Conservation (phyloP, 495 filamentous ascomycete genomes). For the Thozetella sp. region DNA sequence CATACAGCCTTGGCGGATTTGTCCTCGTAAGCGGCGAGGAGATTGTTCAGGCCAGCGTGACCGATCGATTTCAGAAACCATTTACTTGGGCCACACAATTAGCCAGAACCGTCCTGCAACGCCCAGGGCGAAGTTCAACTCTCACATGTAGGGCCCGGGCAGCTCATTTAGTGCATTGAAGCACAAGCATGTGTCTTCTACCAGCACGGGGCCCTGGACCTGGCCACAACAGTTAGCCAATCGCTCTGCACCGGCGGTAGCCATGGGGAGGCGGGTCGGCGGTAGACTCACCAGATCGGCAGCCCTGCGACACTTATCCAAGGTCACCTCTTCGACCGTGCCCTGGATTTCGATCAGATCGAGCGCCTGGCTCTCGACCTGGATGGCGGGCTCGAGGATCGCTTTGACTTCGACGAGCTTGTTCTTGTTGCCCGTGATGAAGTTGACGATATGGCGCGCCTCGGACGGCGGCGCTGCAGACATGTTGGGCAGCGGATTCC, state of each 20-base stretch:
- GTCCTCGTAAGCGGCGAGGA: constrained; percentile 86
- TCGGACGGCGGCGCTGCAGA: constrained; percentile 13
- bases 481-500: too few relatives aligned
- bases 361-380: constrained; percentile 71
- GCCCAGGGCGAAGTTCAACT: constrained; percentile 9
- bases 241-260: too few relatives aligned
- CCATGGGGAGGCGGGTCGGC: neutral
- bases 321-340: constrained; percentile 85
- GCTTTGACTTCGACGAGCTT: constrained; percentile 87
- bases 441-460: constrained; percentile 61
- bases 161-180: constrained; percentile 88
- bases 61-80: constrained; percentile 86
- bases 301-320: constrained; percentile 83
- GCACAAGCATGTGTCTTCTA: constrained; percentile 93
- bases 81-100: constrained; percentile 60
- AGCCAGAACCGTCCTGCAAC: constrained; percentile 8
- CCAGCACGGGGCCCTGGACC: constrained; percentile 85
- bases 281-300: constrained; percentile 56
- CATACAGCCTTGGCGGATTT: constrained; percentile 92
- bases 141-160: constrained; percentile 96
- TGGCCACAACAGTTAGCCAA: constrained; percentile 25
- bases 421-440: constrained; percentile 95
- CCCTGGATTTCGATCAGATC: constrained; percentile 92
- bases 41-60: constrained; percentile 83
- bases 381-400: constrained; percentile 75